A percentile compares a stretch with the other conserved stretches of the same genome.
phyloP scores from a whole-genome alignment of 1,284 basidiomycete genomes.

The Ustilago loliicola region DNA sequence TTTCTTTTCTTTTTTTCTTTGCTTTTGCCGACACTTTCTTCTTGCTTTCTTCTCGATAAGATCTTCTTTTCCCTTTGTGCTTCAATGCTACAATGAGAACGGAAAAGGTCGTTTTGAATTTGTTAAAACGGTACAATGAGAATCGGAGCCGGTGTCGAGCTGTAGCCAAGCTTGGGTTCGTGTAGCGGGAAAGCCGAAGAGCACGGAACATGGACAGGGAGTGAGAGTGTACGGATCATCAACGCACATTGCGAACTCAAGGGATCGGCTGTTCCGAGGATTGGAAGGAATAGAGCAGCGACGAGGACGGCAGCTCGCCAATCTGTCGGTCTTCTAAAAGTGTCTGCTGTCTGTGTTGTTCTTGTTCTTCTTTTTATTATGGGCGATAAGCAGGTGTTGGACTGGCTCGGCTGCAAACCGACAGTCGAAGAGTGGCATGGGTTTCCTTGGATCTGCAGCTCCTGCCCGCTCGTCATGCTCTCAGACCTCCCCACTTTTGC shows the following conservation, averaged over 20 bases:
- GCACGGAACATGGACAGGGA: not conserved
- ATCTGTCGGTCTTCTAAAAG: constrained; percentile 18
- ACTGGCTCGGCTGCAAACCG: constrained; percentile 10
- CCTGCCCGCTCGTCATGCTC: constrained; percentile 1
- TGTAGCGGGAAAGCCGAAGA: not conserved
- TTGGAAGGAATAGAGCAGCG: constrained; percentile 15
- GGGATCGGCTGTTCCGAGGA: constrained; percentile 17
- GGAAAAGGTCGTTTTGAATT: not conserved
- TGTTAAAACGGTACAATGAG: not conserved
- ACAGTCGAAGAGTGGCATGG: constrained; percentile 3
- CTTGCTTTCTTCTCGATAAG: constrained; percentile 3
- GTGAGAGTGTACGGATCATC: not conserved
- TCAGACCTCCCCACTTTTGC: constrained; percentile 1
- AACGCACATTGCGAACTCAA: not conserved
- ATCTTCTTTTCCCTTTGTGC: constrained; percentile 7
- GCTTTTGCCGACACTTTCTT: constrained; percentile 6
- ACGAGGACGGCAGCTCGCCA: not conserved
- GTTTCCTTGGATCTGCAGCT: constrained; percentile 12
- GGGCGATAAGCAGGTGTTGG: constrained; percentile 11
- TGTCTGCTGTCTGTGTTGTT: constrained; percentile 7
- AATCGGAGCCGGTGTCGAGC: not conserved
- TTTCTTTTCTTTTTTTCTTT: not conserved
- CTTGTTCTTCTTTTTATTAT: not conserved
- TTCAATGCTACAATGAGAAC: not conserved
- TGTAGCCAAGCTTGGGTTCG: too few species aligned